Base-by-base conservation (phyloP, 176 grass and related monocot genomes). In the Phyllostachys edulis region DNA sequence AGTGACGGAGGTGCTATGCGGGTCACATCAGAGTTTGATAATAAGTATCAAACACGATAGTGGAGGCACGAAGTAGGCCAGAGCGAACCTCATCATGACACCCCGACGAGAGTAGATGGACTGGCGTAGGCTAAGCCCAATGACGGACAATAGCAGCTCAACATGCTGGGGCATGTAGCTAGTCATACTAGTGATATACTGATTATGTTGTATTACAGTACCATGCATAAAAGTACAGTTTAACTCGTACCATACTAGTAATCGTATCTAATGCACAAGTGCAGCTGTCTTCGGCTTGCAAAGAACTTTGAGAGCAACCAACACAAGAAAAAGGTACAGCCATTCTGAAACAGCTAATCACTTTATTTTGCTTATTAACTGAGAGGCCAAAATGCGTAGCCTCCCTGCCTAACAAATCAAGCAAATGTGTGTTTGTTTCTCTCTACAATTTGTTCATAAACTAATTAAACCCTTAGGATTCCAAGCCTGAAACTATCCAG, bases 401-500 rank as follows among this genome's bases (percentile, higher is more conserved):
- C 61, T 76, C 49, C 9, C 2, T 46, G 21, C 24, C 26, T 69
- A 85, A 77, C 40, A 51, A 88, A 44, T 77, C 27, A 34, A 78
- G 77, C 21, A n/a, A 60, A 71, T 12, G 34, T n/a, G 37, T 63
- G 75, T 32, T 13, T 27, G n/a, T 17, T 50, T 16, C 38, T 87
- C 50, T 87, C 40, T 74, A 67, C 38, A 86, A 42, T 78, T 47
- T 4, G 44, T 3, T 42, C 29, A 57, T 69, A 85, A 84, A 40
- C 71, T 70, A 62, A 40, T 67, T 2, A 21, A 38, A 67, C 15
- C n/a, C 41, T 18, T 45, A 6, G 38, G 16, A 57, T 4, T 60
- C 21, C 21, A 24, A 60, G 21, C n/a, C 15, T 24, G 5, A 16
- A 56, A 75, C 39, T 66, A 46, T 6, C 54, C 40, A 13, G 41